Evolutionary conservation across 179 eudicot species (phyloP), one percentile per base, ranked within the genome.

Genomic region (Silene noctiflora): DNA sequence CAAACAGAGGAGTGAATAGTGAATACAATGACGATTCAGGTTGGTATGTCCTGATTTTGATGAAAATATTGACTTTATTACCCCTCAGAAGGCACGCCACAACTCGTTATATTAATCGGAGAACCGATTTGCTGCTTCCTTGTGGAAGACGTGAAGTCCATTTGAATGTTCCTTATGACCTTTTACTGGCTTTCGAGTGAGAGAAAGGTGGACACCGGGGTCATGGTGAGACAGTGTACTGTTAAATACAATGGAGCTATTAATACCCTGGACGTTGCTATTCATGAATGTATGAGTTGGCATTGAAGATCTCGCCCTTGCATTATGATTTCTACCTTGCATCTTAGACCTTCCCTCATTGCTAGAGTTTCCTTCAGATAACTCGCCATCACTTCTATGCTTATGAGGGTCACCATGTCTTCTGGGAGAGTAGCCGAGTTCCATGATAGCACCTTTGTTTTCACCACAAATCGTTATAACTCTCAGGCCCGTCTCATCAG

Each of bases 361-460:
- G 5, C 72, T 81, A 0, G 14, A 9, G 21, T 76, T 63, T 17
- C 31, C 67, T 25, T 73, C 74, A 12, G 68, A 44, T 62, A 29
- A 31, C 74, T 62, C 16, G 21, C 72, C 59, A 3, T 68, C 73
- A 67, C 48, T 71, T 56, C 46, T 29, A 27, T 67, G 44, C n/a
- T 78, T 74, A 67, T 22, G 76, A 29, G 46, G 14, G 10, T 62
- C 60, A 60, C 79, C 39, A 3, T 13, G 77, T 11, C 79, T 66
- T 77, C 59, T 81, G 0, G 83, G 71, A 3, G 82, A 79, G 81
- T 69, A 79, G 8, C 85, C 84, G 11, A 89, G 68, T 51, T 87
- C 93, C 98, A 93, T 93, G 51, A 87, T 46, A 20, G 94, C 97
- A 3, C 97, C 97, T 76, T 74, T 87, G 87, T 91, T 91, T 61